Conservation (phyloP, 75 land plant species). For the Azolla pinnata region DNA sequence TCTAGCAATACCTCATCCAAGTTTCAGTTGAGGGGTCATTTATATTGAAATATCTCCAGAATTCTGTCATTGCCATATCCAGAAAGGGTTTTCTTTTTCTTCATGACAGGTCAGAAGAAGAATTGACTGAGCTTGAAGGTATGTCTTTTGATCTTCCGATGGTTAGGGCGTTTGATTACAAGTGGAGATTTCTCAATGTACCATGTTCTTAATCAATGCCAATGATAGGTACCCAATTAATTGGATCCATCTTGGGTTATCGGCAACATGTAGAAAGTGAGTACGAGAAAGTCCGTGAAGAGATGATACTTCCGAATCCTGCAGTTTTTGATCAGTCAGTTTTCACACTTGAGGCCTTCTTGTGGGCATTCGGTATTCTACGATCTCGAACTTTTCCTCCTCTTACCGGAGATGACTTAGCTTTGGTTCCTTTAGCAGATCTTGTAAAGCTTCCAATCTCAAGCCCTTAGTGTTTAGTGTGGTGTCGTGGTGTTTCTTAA, state of each 20-base stretch:
- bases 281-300: slow-evolving; percentile 45
- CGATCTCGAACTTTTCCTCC: slow-evolving; percentile 86
- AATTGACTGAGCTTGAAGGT: slow-evolving; percentile 22
- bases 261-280: slow-evolving; percentile 68
- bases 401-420: slow-evolving; percentile 65
- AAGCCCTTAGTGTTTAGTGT: neutral
- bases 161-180: no score
- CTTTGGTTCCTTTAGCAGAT: slow-evolving; percentile 78
- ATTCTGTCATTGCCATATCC: no score
- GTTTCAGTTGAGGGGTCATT: no score
- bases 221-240: slow-evolving; percentile 65
- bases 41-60: no score
- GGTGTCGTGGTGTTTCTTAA: neutral
- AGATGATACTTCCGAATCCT: slow-evolving; percentile 49
- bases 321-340: slow-evolving; percentile 44
- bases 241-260: slow-evolving; percentile 58
- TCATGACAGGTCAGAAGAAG: slow-evolving; percentile 15
- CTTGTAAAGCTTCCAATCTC: slow-evolving; percentile 37
- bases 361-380: slow-evolving; percentile 90
- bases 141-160: no score
- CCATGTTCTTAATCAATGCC: neutral
- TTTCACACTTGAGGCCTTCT: slow-evolving; percentile 56
- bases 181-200: neutral
- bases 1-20: no score
- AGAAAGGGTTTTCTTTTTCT: neutral